phyloP scores from a whole-genome alignment of 176 grass and related monocot genomes.

The Miscanthus lutarioriparius region DNA sequence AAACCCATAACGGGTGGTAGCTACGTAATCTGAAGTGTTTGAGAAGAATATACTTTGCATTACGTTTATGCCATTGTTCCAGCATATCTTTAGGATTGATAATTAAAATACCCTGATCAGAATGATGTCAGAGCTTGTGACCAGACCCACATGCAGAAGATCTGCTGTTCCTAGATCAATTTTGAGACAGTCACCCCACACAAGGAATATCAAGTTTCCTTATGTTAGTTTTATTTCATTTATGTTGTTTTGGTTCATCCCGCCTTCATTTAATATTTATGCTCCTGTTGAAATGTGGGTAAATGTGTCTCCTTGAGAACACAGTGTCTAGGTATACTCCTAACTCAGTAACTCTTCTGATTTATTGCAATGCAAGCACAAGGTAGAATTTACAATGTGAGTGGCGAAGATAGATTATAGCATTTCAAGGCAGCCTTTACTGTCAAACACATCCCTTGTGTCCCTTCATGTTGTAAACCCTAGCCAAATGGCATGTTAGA shows the following conservation, averaged over 20 bases:
- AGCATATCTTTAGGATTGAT: conserved; percentile 19
- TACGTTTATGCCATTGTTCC: conserved; percentile 17
- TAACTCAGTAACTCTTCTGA: not conserved
- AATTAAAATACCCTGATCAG: conserved; percentile 12
- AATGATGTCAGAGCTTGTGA: conserved; percentile 20
- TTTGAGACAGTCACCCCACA: not conserved
- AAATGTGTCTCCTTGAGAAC: not conserved
- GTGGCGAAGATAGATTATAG: not conserved
- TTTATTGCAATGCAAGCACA: conserved; percentile 17
- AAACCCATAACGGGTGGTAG: not conserved
- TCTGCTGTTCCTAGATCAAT: conserved; percentile 25
- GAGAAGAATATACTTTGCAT: conserved; percentile 7
- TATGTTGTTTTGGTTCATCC: not conserved
- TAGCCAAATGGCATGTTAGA: conserved; percentile 7
- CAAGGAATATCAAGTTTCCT: not conserved
- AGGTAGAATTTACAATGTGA: not conserved
- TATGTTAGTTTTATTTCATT: not conserved
- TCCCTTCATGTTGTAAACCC: not conserved
- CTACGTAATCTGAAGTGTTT: not conserved
- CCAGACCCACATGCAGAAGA: conserved; percentile 27
- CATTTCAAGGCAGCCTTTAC: conserved; percentile 13
- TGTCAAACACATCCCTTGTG: not conserved
- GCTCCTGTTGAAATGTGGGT: not conserved
- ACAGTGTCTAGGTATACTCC: not conserved
- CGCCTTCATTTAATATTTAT: not conserved